Conservation (phyloP, 345 rosid genomes). For the Reutealis trisperma region DNA sequence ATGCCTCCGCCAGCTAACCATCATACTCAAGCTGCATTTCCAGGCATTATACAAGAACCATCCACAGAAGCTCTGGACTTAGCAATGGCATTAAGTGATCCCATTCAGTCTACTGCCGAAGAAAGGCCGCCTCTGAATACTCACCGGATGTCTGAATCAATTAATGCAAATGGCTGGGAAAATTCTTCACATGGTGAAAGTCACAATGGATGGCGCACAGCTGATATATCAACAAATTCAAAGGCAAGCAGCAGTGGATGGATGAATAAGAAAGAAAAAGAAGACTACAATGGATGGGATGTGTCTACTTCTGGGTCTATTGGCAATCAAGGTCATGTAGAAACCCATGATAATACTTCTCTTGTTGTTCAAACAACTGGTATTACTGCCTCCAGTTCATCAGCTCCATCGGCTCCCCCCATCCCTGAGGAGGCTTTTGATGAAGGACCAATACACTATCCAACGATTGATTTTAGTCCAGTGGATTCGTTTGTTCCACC, state of each 20-base stretch:
- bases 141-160: conserved; percentile 24
- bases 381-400: neutral
- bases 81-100: conserved; percentile 21
- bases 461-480: conserved; percentile 23
- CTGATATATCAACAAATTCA: conserved; percentile 24
- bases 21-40: conserved; percentile 17
- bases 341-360: conserved; percentile 10
- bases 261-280: conserved; percentile 27
- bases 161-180: conserved; percentile 38
- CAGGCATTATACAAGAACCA: conserved; percentile 15
- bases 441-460: conserved; percentile 25
- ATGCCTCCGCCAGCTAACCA: conserved; percentile 15
- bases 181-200: conserved; percentile 21
- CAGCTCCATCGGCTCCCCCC: conserved; percentile 36
- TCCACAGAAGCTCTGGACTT: conserved; percentile 20
- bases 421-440: conserved; percentile 15
- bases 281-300: conserved; percentile 40
- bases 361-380: neutral
- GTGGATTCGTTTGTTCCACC: conserved; percentile 9
- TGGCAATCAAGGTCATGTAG: conserved; percentile 23
- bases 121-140: conserved; percentile 13
- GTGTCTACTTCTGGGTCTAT: conserved; percentile 26
- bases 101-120: conserved; percentile 27
- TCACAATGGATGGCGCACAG: conserved; percentile 40
- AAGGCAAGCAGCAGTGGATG: conserved; percentile 35